These are phyloP conservation scores for Cryptomeria japonica DNA, from an alignment of 75 land plant species.

Conservation along the genomic window DNA sequence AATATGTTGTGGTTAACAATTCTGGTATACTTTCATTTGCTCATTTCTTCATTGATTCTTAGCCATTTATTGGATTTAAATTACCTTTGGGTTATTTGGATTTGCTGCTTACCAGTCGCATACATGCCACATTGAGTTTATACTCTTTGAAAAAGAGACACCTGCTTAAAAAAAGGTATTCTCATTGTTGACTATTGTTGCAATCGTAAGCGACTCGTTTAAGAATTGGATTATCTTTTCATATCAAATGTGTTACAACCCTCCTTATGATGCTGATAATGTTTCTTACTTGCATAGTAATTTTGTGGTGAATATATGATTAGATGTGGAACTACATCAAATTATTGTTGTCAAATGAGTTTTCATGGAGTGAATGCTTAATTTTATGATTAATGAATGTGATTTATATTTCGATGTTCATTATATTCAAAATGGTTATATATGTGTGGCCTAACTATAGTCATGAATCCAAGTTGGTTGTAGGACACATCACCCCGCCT, in stretches of 20 bases:
- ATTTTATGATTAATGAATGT: too few relatives aligned
- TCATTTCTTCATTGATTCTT: background rate
- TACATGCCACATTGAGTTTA: constrained; percentile 65
- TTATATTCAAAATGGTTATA: too few relatives aligned
- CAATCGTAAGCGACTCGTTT: background rate
- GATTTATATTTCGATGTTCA: too few relatives aligned
- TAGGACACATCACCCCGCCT: too few relatives aligned
- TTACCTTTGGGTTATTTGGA: background rate
- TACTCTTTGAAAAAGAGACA: constrained; percentile 53
- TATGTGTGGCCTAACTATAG: too few relatives aligned
- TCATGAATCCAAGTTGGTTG: too few relatives aligned
- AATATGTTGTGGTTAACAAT: background rate
- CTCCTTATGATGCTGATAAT: too few relatives aligned
- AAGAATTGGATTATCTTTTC: background rate
- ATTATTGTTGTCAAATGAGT: too few relatives aligned
- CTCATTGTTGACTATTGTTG: background rate
- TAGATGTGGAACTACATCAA: too few relatives aligned
- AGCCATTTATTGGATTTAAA: background rate
- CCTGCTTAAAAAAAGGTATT: constrained; percentile 65
- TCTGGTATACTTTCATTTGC: background rate
- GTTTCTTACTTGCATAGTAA: too few relatives aligned
- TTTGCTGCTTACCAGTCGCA: constrained; percentile 60
- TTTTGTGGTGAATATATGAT: too few relatives aligned
- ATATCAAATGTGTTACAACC: background rate
- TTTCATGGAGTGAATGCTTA: too few relatives aligned